These are phyloP conservation scores for Aciculosporium take DNA, from an alignment of 2,329 filamentous ascomycete genomes.

Conservation along the genomic window DNA sequence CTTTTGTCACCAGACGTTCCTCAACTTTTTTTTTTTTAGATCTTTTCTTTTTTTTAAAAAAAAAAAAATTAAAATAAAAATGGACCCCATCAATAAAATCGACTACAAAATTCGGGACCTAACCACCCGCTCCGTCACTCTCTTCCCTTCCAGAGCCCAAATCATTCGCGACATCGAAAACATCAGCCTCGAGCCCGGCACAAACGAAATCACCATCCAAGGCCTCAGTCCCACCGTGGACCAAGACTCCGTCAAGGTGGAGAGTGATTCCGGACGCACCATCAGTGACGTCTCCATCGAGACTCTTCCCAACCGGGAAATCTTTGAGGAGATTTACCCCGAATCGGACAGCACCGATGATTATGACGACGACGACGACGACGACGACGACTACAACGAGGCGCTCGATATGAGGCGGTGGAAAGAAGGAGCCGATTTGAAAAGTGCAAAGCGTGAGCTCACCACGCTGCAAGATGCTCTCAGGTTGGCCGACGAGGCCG, in stretches of 20 bases:
- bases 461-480: constrained; percentile 13
- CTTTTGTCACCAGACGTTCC: too few relatives aligned
- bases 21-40: too few relatives aligned
- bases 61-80: constrained; percentile 8
- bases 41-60: too few relatives aligned
- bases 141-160: constrained; percentile 48
- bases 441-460: constrained; percentile 16
- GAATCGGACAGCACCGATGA: constrained; percentile 20
- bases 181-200: constrained; percentile 31
- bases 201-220: constrained; percentile 42
- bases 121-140: constrained; percentile 44
- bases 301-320: constrained; percentile 34
- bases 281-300: constrained; percentile 49
- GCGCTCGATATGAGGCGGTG: constrained; percentile 11
- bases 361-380: background rate
- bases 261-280: constrained; percentile 39
- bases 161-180: constrained; percentile 45
- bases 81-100: constrained; percentile 27
- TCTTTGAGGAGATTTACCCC: constrained; percentile 37
- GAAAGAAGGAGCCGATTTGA: constrained; percentile 8
- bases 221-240: constrained; percentile 42
- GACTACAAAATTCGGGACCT: constrained; percentile 43
- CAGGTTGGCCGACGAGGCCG: background rate
- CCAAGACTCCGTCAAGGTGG: constrained; percentile 45
- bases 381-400: constrained; percentile 13